Evolutionary conservation across 192 early-diverging fungal genomes (phyloP).

Genomic region (Coemansia sp.): DNA sequence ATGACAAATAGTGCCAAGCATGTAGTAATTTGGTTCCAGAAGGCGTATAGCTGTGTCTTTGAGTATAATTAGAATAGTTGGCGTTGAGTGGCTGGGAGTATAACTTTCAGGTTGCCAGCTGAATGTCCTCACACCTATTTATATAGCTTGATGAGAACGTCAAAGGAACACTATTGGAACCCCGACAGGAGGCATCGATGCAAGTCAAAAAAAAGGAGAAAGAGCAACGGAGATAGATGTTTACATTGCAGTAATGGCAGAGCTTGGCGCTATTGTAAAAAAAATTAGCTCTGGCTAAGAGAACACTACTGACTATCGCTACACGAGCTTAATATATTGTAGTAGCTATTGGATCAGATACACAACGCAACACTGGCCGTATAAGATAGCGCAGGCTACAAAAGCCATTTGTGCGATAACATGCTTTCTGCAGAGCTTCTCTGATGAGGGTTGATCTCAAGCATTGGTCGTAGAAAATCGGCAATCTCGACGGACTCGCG

Average conservation of each 20-base stretch:
- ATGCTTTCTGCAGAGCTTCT: slow-evolving; percentile 60
- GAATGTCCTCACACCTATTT: not conserved
- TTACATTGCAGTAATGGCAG: not conserved
- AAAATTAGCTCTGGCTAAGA: not conserved
- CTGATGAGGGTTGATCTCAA: slow-evolving; percentile 60
- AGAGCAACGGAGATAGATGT: not conserved
- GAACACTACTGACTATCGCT: not conserved
- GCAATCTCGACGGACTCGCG: slow-evolving; percentile 74
- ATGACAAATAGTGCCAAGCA: no score
- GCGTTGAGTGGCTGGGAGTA: not conserved
- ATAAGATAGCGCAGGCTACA: slow-evolving; percentile 1
- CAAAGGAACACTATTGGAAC: not conserved
- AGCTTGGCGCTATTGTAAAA: not conserved
- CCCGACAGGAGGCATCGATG: not conserved
- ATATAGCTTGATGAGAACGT: not conserved
- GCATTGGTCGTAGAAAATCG: slow-evolving; percentile 84
- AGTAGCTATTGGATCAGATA: not conserved
- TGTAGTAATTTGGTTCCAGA: not conserved
- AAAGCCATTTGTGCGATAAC: slow-evolving; percentile 62
- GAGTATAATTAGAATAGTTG: not conserved
- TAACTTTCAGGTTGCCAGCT: not conserved
- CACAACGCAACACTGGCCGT: no score
- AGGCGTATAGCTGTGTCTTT: not conserved
- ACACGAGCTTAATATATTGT: not conserved
- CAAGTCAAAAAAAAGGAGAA: not conserved